Base-by-base conservation (phyloP, 768 basidiomycete species). In the Boletus pseudo-olivaceus region DNA sequence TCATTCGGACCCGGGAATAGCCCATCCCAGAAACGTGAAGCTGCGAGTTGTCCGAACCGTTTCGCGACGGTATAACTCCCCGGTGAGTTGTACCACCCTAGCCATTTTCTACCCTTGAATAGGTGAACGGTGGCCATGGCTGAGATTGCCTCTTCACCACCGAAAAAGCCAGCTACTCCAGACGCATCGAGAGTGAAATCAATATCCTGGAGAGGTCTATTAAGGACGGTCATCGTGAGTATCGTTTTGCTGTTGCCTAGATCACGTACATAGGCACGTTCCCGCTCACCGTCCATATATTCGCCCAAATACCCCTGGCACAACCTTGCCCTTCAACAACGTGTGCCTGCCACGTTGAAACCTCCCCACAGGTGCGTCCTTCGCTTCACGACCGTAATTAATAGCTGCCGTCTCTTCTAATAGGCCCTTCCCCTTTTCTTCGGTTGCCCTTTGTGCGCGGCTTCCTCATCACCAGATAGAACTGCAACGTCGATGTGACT, bases 71-170 rank as follows among this genome's bases (percentile, higher is more conserved):
- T 63, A 26, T 71, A 72, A 49, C 72, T 70, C 15, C 72, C 72
- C 0, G 73, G 72, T 9, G 71, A 70, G 41, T 73, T 74, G 48
- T 74, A 71, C 68, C 67, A 73, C 7, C 73, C 72, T 3, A 73
- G 35, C 69, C 67, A 74, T 47, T 32, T 63, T 59, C 71, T 61
- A 1, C 67, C 69, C 20, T 55, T 30, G 55, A 65, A 70, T 2
- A 73, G 37, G 47, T 73, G 72, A 2, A 73, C 65, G 32, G 68
- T 65, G 9, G 68, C 60, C 71, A 74, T 73, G 23, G 72, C 72
- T 20, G 73, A 62, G 26, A 74, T 62, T 10, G 72, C 70, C 35
- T 74, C 72, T 30, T 73, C 71, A 9, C 72, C 73, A 37, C 73
- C 73, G 10, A 73, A 72, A 40, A 73, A 69, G 2, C 71, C 71